Base-by-base conservation (phyloP, 768 basidiomycete species). In the Termitomyces sp. region DNA sequence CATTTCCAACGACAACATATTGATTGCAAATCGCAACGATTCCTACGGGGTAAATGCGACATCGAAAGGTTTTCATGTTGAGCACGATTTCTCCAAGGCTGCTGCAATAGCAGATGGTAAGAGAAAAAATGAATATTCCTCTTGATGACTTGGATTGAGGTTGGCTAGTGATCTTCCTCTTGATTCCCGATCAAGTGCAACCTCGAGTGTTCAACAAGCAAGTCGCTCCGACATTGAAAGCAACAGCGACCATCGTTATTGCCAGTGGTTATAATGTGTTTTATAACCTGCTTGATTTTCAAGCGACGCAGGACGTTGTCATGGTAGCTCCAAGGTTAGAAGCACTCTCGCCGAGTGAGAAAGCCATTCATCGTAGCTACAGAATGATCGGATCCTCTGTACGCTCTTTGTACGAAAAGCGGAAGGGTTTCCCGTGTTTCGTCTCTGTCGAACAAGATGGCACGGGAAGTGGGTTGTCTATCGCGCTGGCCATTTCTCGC, bases 351-450 rank as follows among this genome's bases (percentile, higher is more conserved):
- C 10, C 18, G 33, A 20, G 24, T 13, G 7, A 6, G 37, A 48
- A 22, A 22, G 8, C 34, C 16, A 24, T 55, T 58, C 49, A 55
- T 51, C 1, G 45, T 29, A 49, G 22, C 29, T 41, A 16, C 59
- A 85, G 84, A 41, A 86, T 86, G 84, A 86, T 86, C 57, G 84
- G 84, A 9, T 84, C 82, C 33, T 85, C 84, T 9, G 84, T 86
- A 26, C 78, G 84, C 5, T 82, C 82, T 24, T 68, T 86, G 31
- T 85, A 82, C 62, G 73, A 77, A 67, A 85, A 81, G 64, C 79
- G 78, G 22, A 79, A 78, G 57, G 84, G 84, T 15, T 86, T 83
- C 67, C 84, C 83, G 46, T 86, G 84, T 60, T 85, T 85, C 59
- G 77, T 85, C 29, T 85, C 84, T 3, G 83, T 81, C 18, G 84